These are phyloP conservation scores for Sparassis latifolia DNA, from an alignment of 1,284 basidiomycete species.

Conservation along the genomic window DNA sequence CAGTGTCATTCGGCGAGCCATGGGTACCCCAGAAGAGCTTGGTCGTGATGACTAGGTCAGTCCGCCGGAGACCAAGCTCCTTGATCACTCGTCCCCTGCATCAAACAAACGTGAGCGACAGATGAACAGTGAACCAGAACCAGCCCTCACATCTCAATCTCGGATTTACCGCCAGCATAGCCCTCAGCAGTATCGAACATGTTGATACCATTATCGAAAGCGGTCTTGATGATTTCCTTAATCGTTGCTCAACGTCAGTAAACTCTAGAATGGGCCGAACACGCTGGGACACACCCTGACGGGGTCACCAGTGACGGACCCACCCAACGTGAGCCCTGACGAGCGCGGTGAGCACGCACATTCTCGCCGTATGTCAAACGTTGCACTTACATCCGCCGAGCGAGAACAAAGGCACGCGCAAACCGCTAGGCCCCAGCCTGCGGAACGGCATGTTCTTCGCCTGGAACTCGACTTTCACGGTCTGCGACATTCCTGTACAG, in stretches of 20 bases:
- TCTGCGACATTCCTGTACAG: neutral
- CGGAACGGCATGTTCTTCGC: conserved; percentile 70
- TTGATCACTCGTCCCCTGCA: conserved; percentile 72
- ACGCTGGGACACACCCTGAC: conserved; percentile 43
- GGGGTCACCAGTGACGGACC: conserved; percentile 62
- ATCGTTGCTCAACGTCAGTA: neutral
- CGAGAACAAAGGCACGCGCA: conserved; percentile 74
- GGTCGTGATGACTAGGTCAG: conserved; percentile 70
- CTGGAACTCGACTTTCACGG: conserved; percentile 31
- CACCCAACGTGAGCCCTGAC: conserved; percentile 59
- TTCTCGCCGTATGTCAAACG: neutral
- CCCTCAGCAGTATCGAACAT: conserved; percentile 64
- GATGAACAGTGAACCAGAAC: neutral
- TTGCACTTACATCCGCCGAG: conserved; percentile 59
- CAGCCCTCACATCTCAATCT: conserved; percentile 53
- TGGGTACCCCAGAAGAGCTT: conserved; percentile 57
- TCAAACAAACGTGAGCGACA: neutral
- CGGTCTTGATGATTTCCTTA: conserved; percentile 56
- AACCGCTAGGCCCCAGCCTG: conserved; percentile 65
- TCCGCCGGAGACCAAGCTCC: conserved; percentile 65
- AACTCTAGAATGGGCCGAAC: neutral
- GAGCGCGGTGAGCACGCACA: neutral
- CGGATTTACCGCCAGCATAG: conserved; percentile 66
- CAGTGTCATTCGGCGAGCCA: conserved; percentile 52
- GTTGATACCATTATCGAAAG: conserved; percentile 64